Evolutionary conservation across 345 rosid genomes (phyloP).

Genomic region (Populus nigra): DNA sequence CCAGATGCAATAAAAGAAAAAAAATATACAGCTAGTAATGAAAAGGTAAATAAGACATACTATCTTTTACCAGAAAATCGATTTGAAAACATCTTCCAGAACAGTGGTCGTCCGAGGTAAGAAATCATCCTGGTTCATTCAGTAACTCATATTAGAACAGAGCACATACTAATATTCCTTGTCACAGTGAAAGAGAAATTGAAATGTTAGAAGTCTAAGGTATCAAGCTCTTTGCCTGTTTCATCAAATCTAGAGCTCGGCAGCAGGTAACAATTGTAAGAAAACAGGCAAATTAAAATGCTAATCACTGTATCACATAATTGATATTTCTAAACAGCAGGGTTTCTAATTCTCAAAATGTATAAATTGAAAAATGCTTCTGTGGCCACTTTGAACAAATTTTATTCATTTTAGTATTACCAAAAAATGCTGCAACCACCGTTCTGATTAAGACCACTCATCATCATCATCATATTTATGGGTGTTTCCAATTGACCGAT

Average conservation of each 20-base stretch:
- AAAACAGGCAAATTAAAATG: not conserved
- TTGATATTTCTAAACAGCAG: not conserved
- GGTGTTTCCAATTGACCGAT: not conserved
- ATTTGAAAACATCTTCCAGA: constrained; percentile 75
- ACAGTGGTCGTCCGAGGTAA: constrained; percentile 87
- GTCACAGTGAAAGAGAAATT: not conserved
- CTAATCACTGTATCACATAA: not conserved
- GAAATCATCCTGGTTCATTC: constrained; percentile 79
- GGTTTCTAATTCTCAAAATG: not conserved
- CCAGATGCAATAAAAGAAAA: not conserved
- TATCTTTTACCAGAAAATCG: constrained; percentile 74
- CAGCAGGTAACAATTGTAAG: not conserved
- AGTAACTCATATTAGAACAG: constrained; percentile 23
- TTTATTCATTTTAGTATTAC: not conserved
- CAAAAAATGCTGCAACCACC: not conserved
- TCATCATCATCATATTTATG: not conserved
- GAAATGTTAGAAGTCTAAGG: not conserved
- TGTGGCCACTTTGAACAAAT: not conserved
- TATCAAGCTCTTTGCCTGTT: not conserved
- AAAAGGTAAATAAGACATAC: constrained; percentile 40
- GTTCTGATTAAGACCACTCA: not conserved
- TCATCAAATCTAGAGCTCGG: not conserved
- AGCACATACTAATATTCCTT: constrained; percentile 1
- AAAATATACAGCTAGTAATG: not conserved
- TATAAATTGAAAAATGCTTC: not conserved